These are phyloP conservation scores for Coccomyxa sp. DNA, from an alignment of 139 green algal genomes.

Conservation along the genomic window DNA sequence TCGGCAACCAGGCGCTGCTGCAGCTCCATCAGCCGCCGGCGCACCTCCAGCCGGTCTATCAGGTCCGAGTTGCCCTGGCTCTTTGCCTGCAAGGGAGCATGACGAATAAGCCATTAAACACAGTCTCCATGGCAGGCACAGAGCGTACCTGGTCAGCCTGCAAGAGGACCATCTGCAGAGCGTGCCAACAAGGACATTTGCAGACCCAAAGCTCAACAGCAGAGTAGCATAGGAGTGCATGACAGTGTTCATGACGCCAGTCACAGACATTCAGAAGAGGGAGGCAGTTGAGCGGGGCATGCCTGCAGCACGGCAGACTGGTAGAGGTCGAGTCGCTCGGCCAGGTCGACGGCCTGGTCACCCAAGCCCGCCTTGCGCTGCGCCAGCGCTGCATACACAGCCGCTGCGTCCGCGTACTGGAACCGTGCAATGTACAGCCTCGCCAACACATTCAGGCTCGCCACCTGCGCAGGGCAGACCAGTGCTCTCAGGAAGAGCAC, in stretches of 20 bases:
- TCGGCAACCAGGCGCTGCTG: conserved; percentile 35
- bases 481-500: background rate
- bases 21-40: conserved; percentile 41
- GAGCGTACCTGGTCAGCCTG: background rate
- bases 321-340: conserved; percentile 42
- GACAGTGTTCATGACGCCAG: too few relatives aligned
- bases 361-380: conserved; percentile 32
- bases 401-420: conserved; percentile 28
- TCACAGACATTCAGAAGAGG: too few relatives aligned
- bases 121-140: background rate
- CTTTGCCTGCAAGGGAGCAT: conserved; percentile 37
- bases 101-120: background rate
- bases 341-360: conserved; percentile 44
- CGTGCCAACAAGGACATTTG: background rate
- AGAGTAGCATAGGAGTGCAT: too few relatives aligned
- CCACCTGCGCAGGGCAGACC: conserved; percentile 19
- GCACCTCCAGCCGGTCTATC: conserved; percentile 44
- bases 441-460: conserved; percentile 47
- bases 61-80: conserved; percentile 46
- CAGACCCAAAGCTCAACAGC: too few relatives aligned
- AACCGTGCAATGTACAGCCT: conserved; percentile 44
- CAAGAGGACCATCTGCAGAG: background rate
- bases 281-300: background rate
- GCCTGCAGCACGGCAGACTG: conserved; percentile 64
- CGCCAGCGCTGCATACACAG: conserved; percentile 55